These are phyloP conservation scores for Hyaloscypha variabilis DNA, from an alignment of 495 filamentous ascomycete genomes.

Conservation along the genomic window DNA sequence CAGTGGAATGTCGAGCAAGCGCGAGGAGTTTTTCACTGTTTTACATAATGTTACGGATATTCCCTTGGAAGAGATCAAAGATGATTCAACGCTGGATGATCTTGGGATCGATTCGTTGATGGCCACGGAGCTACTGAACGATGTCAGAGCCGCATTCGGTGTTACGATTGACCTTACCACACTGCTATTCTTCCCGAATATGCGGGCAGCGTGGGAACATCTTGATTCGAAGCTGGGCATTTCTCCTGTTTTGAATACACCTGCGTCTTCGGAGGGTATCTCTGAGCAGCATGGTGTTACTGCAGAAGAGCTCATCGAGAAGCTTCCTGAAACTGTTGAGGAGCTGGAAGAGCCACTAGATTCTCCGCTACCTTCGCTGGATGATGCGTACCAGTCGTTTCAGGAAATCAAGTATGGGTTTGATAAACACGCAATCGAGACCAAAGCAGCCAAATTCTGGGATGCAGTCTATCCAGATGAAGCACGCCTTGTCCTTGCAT, in stretches of 20 bases:
- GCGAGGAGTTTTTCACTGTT: constrained; percentile 16
- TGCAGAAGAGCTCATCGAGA: not conserved
- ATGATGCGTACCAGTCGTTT: constrained; percentile 19
- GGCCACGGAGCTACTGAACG: constrained; percentile 44
- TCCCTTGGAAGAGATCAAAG: constrained; percentile 41
- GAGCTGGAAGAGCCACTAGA: not conserved
- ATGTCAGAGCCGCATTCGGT: constrained; percentile 36
- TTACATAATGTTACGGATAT: constrained; percentile 46
- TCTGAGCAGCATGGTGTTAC: not conserved
- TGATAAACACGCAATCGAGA: constrained; percentile 20
- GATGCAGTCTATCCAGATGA: constrained; percentile 37
- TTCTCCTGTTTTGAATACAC: constrained; percentile 11
- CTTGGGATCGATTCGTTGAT: constrained; percentile 59
- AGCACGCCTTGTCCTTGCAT: constrained; percentile 40
- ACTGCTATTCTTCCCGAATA: constrained; percentile 23
- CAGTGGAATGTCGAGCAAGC: not conserved
- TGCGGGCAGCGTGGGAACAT: constrained; percentile 19
- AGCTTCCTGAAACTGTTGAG: not conserved
- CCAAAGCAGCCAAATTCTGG: constrained; percentile 34
- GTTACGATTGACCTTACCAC: constrained; percentile 28
- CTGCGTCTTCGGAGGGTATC: not conserved
- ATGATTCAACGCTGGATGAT: constrained; percentile 44
- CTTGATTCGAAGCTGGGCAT: constrained; percentile 29
- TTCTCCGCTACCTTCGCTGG: constrained; percentile 12
- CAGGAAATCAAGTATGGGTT: constrained; percentile 20